Percentiles rank a stretch among this genome's conserved stretches.
Conservation (phyloP, 2,329 filamentous ascomycete species). For the Kalaharituber pfeilii region DNA sequence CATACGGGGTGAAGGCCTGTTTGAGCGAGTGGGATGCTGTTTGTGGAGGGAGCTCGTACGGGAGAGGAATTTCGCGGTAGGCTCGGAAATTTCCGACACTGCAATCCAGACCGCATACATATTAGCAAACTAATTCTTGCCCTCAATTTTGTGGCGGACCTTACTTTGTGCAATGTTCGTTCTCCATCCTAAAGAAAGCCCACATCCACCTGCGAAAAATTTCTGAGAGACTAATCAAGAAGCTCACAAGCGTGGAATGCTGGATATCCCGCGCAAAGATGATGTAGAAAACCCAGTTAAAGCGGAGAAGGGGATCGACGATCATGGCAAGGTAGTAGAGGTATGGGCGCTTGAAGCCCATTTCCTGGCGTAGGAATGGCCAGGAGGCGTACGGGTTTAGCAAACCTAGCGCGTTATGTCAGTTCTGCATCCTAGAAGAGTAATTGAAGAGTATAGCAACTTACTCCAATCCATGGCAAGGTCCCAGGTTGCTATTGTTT, state of each 20-base stretch:
- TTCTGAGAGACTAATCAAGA: conserved; percentile 61
- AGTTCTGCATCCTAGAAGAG: background rate
- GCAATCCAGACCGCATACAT: conserved; percentile 8
- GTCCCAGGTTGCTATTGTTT: conserved; percentile 71
- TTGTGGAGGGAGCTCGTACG: conserved; percentile 46
- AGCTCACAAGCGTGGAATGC: conserved; percentile 67
- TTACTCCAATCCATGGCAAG: conserved; percentile 82
- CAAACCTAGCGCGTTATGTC: conserved; percentile 28
- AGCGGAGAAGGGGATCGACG: conserved; percentile 68
- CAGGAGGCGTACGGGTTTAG: conserved; percentile 56
- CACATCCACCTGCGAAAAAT: conserved; percentile 74
- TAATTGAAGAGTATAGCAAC: background rate
- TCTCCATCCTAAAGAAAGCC: conserved; percentile 87
- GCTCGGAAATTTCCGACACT: conserved; percentile 71
- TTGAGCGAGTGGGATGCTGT: conserved; percentile 23
- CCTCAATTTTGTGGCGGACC: conserved; percentile 4
- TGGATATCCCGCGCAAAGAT: conserved; percentile 65
- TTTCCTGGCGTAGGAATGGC: conserved; percentile 53
- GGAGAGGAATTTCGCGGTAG: conserved; percentile 68
- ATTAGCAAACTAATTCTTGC: conserved; percentile 7
- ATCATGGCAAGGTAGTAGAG: conserved; percentile 75
- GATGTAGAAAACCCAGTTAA: conserved; percentile 87
- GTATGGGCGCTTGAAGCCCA: conserved; percentile 63
- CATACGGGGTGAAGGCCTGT: background rate
- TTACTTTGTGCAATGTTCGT: conserved; percentile 78